phyloP scores from a whole-genome alignment of 352 stramenopile genomes.

The Phytopythium aichiense region DNA sequence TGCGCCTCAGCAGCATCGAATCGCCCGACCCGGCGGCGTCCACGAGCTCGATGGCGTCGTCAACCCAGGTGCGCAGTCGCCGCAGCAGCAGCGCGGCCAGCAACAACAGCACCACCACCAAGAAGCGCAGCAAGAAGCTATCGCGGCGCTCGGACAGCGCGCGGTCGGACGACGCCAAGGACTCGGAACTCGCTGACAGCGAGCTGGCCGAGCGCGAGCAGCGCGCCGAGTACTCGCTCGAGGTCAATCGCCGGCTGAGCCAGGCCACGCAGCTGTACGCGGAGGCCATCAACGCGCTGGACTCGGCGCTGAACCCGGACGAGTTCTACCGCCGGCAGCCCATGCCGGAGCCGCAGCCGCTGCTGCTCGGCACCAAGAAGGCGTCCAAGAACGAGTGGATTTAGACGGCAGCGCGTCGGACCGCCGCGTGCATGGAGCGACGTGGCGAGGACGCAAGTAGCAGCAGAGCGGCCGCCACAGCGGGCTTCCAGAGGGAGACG shows the following conservation, averaged over 20 bases:
- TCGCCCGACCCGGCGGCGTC: constrained; percentile 29
- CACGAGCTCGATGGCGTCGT: constrained; percentile 25
- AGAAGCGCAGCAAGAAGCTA: constrained; percentile 8
- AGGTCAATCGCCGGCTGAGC: constrained; percentile 41
- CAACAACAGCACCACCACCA: constrained; percentile 5
- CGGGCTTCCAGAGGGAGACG: constrained; percentile 6
- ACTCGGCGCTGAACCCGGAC: constrained; percentile 42
- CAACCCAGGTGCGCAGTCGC: constrained; percentile 1
- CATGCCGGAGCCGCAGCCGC: constrained; percentile 38
- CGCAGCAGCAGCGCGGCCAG: constrained; percentile 2
- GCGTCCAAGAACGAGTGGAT: constrained; percentile 48
- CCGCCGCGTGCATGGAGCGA: background rate
- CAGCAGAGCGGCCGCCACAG: constrained; percentile 1
- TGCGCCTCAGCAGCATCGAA: constrained; percentile 25
- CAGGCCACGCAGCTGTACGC: constrained; percentile 54
- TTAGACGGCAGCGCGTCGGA: constrained; percentile 10
- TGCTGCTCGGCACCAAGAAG: constrained; percentile 49
- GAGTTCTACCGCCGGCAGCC: constrained; percentile 17
- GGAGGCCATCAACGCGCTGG: constrained; percentile 43
- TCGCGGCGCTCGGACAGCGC: constrained; percentile 3
- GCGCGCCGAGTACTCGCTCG: constrained; percentile 29
- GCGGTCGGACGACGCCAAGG: constrained; percentile 9
- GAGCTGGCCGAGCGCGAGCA: constrained; percentile 26
- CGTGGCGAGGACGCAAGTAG: constrained; percentile 10
- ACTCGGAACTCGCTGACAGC: constrained; percentile 22